Evolutionary conservation across 768 basidiomycete genomes (phyloP), one percentile per base, ranked within the genome.

Genomic region (Leccinum pellstonianum): DNA sequence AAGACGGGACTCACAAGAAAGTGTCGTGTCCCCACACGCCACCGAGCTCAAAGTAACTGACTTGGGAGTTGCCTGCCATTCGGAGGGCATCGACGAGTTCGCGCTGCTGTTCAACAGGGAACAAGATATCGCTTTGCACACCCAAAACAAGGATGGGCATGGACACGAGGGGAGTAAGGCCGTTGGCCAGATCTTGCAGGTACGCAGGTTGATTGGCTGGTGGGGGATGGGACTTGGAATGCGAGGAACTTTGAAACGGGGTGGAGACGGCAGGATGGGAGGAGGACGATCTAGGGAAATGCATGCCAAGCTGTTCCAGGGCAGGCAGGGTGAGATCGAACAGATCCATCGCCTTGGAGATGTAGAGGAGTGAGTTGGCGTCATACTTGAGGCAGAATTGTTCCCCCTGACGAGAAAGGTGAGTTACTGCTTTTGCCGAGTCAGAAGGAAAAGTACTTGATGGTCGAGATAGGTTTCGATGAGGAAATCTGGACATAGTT

Each of bases 1-100:
- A 21, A 54, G 43, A 49, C 4, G 29, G 8, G 2, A 83, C 88
- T 81, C 68, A 90, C 86, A 98, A 77, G 78, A 98, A 98, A 21
- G 95, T 98, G 75, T 99, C 96, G 69, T 99, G 96, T 1, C 97
- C 97, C 95, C 95, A 98, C n/a, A 98, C 95, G 9, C 96, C 95
- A 27, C 96, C 96, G 2, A 98, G 82, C 75, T 98, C 97, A 71
- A 96, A 99, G 74, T 98, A 98, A 60, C 91, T 90, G 27, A 99
- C 97, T 58, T 82, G 78, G 15, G 85, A 75, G 73, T 98, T 98
- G 0, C 97, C 97, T 1, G 89, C 86, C 83, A 93, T 84, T 61
- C 93, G 84, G 62, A 99, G 76, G 23, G 95, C 96, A 72, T 97
- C 94, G 5, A 88, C 94, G 8, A 96, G 79, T 76, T 99, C 97